Base-by-base conservation (phyloP, 805 yeast species). In the Myxozyma nipponensis region DNA sequence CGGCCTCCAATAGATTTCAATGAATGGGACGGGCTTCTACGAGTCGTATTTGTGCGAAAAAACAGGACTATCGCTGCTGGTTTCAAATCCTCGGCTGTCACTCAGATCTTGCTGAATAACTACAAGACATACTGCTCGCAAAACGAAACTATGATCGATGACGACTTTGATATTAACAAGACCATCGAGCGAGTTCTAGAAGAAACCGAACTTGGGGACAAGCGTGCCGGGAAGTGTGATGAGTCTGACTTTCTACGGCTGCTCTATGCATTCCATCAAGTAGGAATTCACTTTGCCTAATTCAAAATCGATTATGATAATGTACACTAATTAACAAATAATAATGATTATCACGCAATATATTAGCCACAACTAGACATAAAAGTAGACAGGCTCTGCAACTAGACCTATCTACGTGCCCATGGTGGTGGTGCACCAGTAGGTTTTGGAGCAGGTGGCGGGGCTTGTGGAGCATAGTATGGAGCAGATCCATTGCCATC, bases 1-100 rank as follows among this genome's bases (percentile, higher is more conserved):
- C 79, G 96, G 61, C 98, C 98, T n/a, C 81, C 85, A 57, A 81
- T 93, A 30, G 96, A 90, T 65, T 91, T 82, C 66, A 78, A 85
- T 63, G 98, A 93, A 69, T 93, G 98, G 98, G 98, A 93, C 65
- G 98, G 98, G 1, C 72, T 93, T 32, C 74, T 93, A 57, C 79
- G 98, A 58, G 86, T 93, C 51, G 86, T 88, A 43, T 93, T 93
- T 66, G 95, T 87, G 40, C 79, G 98, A 65, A 91, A 91, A 69
- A 93, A 93, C 68, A 85, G 90, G 23, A 93, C 96, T 6, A 78
- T 93, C 28, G 80, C 90, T 23, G 96, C 98, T 0, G 95, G 95
- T 0, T 93, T 93, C 73, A 89, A 86, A 67, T 83, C 93, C 15
- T 72, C 77, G 18, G 83, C 93, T 47, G 85, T 91, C 17, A 62